Percentiles rank a stretch among this genome's conserved stretches.
Conservation (phyloP, 768 basidiomycete genomes). For the Rossbeevera mucosa region DNA sequence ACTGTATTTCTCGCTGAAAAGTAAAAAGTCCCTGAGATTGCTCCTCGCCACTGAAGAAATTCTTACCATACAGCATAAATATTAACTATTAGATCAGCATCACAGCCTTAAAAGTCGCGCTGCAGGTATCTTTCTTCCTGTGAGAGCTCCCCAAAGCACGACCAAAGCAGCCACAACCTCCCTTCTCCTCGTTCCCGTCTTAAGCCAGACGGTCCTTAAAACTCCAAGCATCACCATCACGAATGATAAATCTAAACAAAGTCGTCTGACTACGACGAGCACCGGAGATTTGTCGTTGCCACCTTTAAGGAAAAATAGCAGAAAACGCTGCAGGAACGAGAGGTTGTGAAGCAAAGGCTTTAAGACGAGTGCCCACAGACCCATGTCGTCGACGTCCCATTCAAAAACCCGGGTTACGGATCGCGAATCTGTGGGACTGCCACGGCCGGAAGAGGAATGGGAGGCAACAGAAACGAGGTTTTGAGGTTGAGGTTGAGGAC, state of each 20-base stretch:
- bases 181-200: conserved; percentile 61
- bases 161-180: conserved; percentile 64
- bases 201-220: conserved; percentile 57
- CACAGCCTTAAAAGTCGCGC: conserved; percentile 24
- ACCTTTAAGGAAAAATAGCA: conserved; percentile 54
- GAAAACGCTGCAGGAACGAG: conserved; percentile 44
- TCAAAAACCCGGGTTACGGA: conserved; percentile 25
- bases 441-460: conserved; percentile 37
- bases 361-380: conserved; percentile 75
- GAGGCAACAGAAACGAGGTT: conserved; percentile 41
- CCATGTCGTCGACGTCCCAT: conserved; percentile 79
- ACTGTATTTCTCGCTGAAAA: neutral
- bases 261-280: conserved; percentile 61
- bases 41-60: neutral
- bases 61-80: conserved; percentile 9
- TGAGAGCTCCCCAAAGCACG: conserved; percentile 65
- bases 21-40: neutral
- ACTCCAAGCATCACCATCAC: conserved; percentile 59
- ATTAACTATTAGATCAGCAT: conserved; percentile 5
- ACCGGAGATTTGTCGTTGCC: conserved; percentile 58
- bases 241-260: conserved; percentile 78
- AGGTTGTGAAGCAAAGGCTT: conserved; percentile 57
- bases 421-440: conserved; percentile 38
- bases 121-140: conserved; percentile 56
- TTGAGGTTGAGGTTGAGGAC: conserved; percentile 30